Evolutionary conservation across 495 filamentous ascomycete genomes (phyloP).

Genomic region (Tuber umbilicatum): DNA sequence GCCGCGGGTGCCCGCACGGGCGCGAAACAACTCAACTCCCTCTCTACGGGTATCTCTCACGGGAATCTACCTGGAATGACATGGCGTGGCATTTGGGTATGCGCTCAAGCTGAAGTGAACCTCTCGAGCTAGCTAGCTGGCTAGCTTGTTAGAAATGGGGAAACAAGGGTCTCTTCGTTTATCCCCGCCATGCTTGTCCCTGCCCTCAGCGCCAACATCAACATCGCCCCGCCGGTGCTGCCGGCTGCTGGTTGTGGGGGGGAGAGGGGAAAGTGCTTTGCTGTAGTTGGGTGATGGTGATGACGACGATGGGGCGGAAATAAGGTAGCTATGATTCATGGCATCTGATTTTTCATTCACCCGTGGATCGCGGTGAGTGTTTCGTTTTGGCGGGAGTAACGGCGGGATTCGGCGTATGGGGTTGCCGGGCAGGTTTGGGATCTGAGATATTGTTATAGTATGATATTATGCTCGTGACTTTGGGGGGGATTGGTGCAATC

Average conservation of each 20-base stretch:
- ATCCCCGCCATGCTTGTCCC: background rate
- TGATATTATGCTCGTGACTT: background rate
- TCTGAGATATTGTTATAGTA: background rate
- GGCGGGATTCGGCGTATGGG: background rate
- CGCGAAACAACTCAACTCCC: background rate
- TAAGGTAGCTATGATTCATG: background rate
- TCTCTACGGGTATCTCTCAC: background rate
- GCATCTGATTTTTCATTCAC: background rate
- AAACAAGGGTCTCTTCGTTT: background rate
- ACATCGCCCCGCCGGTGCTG: background rate
- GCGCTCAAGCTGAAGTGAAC: background rate
- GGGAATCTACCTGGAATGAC: background rate
- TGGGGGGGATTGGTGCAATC: background rate
- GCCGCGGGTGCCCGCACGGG: background rate
- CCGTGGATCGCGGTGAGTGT: background rate
- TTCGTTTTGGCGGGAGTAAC: background rate
- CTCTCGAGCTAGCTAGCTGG: background rate
- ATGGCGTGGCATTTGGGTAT: background rate
- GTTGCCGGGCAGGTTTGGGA: background rate
- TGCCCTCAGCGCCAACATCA: background rate
- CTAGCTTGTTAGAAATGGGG: background rate
- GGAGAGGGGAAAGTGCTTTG: background rate
- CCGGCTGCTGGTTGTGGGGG: background rate
- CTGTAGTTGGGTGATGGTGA: background rate
- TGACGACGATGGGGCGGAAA: background rate